Base-by-base conservation (phyloP, 306 rosid genomes). In the Rubus parviflorus region DNA sequence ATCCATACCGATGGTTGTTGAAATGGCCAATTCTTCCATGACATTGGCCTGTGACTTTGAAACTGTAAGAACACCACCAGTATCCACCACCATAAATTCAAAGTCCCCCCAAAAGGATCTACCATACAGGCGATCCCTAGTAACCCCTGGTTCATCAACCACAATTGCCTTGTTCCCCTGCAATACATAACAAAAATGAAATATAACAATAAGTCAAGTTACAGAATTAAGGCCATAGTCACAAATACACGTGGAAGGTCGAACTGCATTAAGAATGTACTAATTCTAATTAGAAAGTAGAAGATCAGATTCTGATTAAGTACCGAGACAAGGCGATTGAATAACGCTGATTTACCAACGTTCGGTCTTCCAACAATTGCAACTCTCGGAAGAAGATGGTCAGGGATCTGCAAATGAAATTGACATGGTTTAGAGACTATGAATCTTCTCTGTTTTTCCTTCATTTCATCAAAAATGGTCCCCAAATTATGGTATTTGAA, bases 131-230 rank as follows among this genome's bases (percentile, higher is more conserved):
- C 97, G 96, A 80, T 94, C 98, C 90, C 98, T 89, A 8, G 98
- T 94, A 72, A 92, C 97, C 81, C 97, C 97, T 53, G 98, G 98
- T 74, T 95, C 98, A 83, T 95, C 98, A 80, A 95, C 98, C 76
- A 95, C 98, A 43, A 95, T 92, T 64, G 97, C 98, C 85, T 80
- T 85, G 90, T 92, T 92, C 69, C 97, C 97, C 98, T 94, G 52
- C 43, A 85, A 83, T 64, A 56, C 75, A 41, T 54, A 45, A 20
- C 16, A 72, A n/a, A 5, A 12, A 43, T n/a, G 3, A 11, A 20
- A 45, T 3, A 42, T 42, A 48, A 73, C 7, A 46, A 49, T 15
- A 79, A 63, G 8, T 62, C 14, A 37, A 74, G 57, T 43, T 74
- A 43, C 22, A 35, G 46, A 46, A 56, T 22, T 54, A 72, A 42